These are phyloP conservation scores for Jasminum sambac DNA, from an alignment of 257 asterid genomes.

Conservation along the genomic window DNA sequence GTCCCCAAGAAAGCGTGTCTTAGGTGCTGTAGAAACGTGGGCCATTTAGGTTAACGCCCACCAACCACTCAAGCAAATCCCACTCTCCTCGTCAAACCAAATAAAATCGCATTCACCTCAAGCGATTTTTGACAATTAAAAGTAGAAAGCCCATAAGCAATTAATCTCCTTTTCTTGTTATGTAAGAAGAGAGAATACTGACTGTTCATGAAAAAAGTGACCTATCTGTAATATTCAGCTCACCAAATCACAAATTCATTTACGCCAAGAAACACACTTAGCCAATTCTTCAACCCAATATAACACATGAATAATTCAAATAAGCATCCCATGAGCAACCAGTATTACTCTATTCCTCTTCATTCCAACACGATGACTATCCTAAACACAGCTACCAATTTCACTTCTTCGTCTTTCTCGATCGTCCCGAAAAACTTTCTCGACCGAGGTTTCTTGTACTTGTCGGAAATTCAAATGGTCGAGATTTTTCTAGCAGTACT, in stretches of 20 bases:
- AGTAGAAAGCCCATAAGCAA: neutral
- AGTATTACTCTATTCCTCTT: constrained; percentile 24
- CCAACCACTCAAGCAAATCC: neutral
- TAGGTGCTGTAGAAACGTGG: neutral
- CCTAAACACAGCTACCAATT: constrained; percentile 20
- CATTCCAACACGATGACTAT: constrained; percentile 48
- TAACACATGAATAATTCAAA: constrained; percentile 43
- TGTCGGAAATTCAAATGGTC: constrained; percentile 57
- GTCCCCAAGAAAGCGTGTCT: neutral
- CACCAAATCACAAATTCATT: constrained; percentile 42
- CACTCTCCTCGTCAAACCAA: neutral
- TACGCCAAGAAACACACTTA: constrained; percentile 42
- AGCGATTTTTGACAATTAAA: neutral
- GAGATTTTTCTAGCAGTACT: constrained; percentile 54
- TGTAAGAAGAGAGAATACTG: neutral
- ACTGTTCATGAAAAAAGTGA: constrained; percentile 12
- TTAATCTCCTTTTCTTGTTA: neutral
- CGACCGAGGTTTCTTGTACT: constrained; percentile 13
- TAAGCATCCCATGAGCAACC: constrained; percentile 34
- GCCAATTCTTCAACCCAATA: constrained; percentile 17
- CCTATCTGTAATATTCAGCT: constrained; percentile 41
- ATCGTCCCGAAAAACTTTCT: neutral
- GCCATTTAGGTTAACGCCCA: neutral
- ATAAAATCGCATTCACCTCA: neutral
- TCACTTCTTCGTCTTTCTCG: constrained; percentile 15